A percentile compares a stretch with the other conserved stretches of the same genome.
Evolutionary conservation across 768 basidiomycete species (phyloP).

Genomic region (Infundibulicybe gibba): DNA sequence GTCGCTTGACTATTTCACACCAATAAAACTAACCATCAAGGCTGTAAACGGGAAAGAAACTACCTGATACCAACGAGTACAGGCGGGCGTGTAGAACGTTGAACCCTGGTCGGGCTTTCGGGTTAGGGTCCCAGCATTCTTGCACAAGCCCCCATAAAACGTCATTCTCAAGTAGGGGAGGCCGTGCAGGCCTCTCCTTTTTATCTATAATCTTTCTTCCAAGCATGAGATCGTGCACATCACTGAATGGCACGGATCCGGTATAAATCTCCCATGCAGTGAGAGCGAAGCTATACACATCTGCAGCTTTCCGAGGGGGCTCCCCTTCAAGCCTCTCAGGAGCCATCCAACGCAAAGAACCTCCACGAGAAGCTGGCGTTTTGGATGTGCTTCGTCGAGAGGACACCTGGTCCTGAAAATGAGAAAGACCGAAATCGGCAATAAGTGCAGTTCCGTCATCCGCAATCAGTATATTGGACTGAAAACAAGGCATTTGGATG

Average conservation of each 20-base stretch:
- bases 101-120: background rate
- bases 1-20: background rate
- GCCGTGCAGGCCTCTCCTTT: background rate
- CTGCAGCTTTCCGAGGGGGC: background rate
- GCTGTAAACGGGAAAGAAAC: background rate
- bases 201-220: background rate
- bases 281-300: constrained; percentile 5
- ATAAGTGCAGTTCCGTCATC: background rate
- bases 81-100: constrained; percentile 1
- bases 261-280: constrained; percentile 4
- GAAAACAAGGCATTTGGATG: background rate
- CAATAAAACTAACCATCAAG: background rate
- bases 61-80: background rate
- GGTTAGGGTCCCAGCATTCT: constrained; percentile 3
- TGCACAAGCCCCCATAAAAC: constrained; percentile 1
- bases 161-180: background rate
- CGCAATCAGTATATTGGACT: background rate
- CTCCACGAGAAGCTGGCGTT: background rate
- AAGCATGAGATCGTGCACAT: background rate
- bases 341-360: constrained; percentile 5
- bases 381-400: background rate
- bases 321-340: constrained; percentile 1
- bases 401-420: background rate
- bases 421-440: background rate
- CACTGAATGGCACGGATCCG: constrained; percentile 1